Evolutionary conservation across 1,284 basidiomycete species (phyloP).

Genomic region (Coriolopsis trogii): DNA sequence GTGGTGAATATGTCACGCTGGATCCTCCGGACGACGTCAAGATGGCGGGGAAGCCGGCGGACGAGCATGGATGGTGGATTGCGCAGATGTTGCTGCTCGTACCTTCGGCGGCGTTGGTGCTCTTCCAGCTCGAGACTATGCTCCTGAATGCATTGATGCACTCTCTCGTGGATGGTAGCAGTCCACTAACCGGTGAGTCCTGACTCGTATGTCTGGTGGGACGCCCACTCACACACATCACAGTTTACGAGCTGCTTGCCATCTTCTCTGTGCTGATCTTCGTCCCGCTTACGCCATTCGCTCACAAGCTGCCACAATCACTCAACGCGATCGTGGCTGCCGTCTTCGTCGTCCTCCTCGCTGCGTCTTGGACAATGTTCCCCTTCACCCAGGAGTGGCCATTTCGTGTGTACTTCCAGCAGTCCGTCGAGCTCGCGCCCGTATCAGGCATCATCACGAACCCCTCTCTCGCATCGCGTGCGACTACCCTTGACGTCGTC

Average conservation of each 20-base stretch:
- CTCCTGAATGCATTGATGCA: conserved; percentile 56
- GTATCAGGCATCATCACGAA: conserved; percentile 8
- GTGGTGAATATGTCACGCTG: conserved; percentile 27
- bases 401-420: conserved; percentile 71
- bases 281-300: conserved; percentile 66
- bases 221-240: neutral
- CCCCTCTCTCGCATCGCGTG: neutral
- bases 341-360: conserved; percentile 47
- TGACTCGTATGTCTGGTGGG: neutral
- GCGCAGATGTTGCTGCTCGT: conserved; percentile 60
- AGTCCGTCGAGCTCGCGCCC: conserved; percentile 49
- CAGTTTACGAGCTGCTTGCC: conserved; percentile 57
- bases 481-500: conserved; percentile 11
- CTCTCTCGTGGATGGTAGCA: conserved; percentile 68
- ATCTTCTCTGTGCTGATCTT: conserved; percentile 52
- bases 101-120: conserved; percentile 57
- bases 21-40: conserved; percentile 11
- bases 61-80: conserved; percentile 62
- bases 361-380: conserved; percentile 51
- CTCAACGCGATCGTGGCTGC: conserved; percentile 45
- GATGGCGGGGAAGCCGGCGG: conserved; percentile 26
- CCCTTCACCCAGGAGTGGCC: conserved; percentile 66
- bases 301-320: conserved; percentile 52
- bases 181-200: conserved; percentile 48
- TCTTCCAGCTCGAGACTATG: conserved; percentile 57